Evolutionary conservation across 345 rosid species (phyloP).

Genomic region (Rubroshorea leprosula): DNA sequence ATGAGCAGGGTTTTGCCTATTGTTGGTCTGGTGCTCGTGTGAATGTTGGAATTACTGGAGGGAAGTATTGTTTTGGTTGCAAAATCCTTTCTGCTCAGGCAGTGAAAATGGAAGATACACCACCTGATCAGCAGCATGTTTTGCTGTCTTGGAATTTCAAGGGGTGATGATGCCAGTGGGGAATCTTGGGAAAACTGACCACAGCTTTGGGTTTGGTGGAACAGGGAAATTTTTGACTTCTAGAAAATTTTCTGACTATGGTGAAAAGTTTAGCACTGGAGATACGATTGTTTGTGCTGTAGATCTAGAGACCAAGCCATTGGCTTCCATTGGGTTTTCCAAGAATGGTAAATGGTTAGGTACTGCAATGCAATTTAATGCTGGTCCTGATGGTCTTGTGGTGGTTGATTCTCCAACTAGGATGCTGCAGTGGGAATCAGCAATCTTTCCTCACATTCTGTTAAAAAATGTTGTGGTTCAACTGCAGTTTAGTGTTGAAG

Average conservation of each 20-base stretch:
- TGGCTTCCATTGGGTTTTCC: conserved; percentile 29
- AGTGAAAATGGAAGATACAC: conserved; percentile 31
- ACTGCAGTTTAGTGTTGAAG: conserved; percentile 27
- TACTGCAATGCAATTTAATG: conserved; percentile 27
- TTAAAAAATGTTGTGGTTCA: conserved; percentile 33
- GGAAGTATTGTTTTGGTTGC: conserved; percentile 33
- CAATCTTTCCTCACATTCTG: conserved; percentile 29
- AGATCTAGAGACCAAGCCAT: conserved; percentile 30
- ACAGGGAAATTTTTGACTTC: conserved; percentile 27
- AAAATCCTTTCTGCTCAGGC: conserved; percentile 20
- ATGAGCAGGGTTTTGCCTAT: conserved; percentile 32
- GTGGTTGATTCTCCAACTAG: conserved; percentile 15
- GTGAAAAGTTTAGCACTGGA: conserved; percentile 32
- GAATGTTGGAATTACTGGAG: conserved; percentile 26
- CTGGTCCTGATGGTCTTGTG: conserved; percentile 23
- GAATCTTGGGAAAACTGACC: conserved; percentile 26
- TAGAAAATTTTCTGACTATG: conserved; percentile 21
- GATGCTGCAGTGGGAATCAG: conserved; percentile 19
- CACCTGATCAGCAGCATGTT: conserved; percentile 28
- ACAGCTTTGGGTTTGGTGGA: conserved; percentile 36
- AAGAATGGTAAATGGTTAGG: conserved; percentile 38
- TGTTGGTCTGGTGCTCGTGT: conserved; percentile 40
- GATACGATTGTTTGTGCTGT: conserved; percentile 28
- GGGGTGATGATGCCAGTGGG: conserved; percentile 27
- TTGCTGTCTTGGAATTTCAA: conserved; percentile 29